phyloP scores from a whole-genome alignment of 208 protist species.

The Trypanosoma melophagium region DNA sequence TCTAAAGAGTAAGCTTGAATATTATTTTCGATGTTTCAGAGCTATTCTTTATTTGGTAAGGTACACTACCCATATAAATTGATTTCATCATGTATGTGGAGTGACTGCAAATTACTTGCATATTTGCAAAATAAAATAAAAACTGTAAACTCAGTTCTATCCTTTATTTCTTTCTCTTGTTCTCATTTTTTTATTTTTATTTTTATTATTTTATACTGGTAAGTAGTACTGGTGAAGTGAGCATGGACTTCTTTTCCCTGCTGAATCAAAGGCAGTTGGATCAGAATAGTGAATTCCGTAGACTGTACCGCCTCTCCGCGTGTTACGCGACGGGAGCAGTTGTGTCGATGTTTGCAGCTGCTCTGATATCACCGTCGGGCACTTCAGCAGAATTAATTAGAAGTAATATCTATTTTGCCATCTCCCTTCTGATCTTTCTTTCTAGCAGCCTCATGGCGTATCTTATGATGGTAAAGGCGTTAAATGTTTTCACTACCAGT shows the following conservation, averaged over 20 bases:
- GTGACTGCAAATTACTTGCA: no score
- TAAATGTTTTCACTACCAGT: constrained; percentile 35
- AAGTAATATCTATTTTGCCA: neutral
- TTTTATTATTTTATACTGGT: constrained; percentile 2
- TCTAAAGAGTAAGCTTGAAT: no score
- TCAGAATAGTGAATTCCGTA: constrained; percentile 37
- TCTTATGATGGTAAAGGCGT: constrained; percentile 27
- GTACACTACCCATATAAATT: no score
- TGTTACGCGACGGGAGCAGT: constrained; percentile 21
- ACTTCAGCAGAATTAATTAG: neutral
- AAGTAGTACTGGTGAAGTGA: neutral
- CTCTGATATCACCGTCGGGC: constrained; percentile 1
- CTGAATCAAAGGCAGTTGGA: constrained; percentile 41
- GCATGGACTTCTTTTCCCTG: constrained; percentile 47
- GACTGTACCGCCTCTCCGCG: constrained; percentile 27
- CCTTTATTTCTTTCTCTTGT: constrained; percentile 15
- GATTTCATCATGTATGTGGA: no score
- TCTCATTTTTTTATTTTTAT: constrained; percentile 21
- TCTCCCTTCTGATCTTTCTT: constrained; percentile 16
- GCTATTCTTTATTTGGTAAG: no score
- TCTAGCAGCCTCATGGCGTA: constrained; percentile 17
- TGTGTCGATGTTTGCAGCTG: constrained; percentile 14
- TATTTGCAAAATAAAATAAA: no score
- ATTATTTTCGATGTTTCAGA: no score
- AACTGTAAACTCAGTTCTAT: no score